phyloP scores from a whole-genome alignment of 495 filamentous ascomycete genomes.

The Penicillium longicatenatum region DNA sequence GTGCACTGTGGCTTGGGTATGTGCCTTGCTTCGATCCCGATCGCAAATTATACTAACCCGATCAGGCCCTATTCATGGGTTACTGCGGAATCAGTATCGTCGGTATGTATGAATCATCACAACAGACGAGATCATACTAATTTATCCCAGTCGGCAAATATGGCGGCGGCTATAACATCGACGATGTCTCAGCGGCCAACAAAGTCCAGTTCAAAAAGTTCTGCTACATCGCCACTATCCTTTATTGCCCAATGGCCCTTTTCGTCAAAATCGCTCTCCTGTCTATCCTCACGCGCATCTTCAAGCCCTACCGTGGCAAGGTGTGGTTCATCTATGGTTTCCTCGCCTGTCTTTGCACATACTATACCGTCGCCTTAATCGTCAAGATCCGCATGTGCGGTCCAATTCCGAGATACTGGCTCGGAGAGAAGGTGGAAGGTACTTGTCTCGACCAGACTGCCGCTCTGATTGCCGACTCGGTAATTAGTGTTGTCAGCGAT shows the following conservation, averaged over 20 bases:
- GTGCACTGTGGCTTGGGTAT: slow-evolving; percentile 40
- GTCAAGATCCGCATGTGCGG: slow-evolving; percentile 30
- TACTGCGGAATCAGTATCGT: slow-evolving; percentile 41
- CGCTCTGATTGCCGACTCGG: slow-evolving; percentile 48
- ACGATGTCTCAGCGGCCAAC: slow-evolving; percentile 22
- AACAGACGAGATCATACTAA: neutral
- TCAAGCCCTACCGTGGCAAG: slow-evolving; percentile 42
- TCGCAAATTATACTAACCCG: neutral
- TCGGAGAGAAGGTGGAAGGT: slow-evolving; percentile 7
- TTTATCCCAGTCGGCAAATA: slow-evolving; percentile 32
- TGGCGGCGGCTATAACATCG: slow-evolving; percentile 40
- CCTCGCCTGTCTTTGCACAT: slow-evolving; percentile 48
- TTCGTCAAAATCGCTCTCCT: slow-evolving; percentile 51
- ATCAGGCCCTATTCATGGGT: slow-evolving; percentile 38
- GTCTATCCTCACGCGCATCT: slow-evolving; percentile 49
- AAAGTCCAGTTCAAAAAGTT: slow-evolving; percentile 38
- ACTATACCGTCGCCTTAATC: slow-evolving; percentile 28
- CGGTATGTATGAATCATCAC: slow-evolving; percentile 24
- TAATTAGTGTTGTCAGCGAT: slow-evolving; percentile 50
- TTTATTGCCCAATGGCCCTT: slow-evolving; percentile 53
- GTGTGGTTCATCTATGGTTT: slow-evolving; percentile 46
- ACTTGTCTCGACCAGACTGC: slow-evolving; percentile 45
- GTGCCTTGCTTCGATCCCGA: neutral
- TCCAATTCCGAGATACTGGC: slow-evolving; percentile 27
- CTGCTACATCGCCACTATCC: slow-evolving; percentile 43